These are phyloP conservation scores for Blastocystis sp. DNA, from an alignment of 352 stramenopile genomes.

Conservation along the genomic window DNA sequence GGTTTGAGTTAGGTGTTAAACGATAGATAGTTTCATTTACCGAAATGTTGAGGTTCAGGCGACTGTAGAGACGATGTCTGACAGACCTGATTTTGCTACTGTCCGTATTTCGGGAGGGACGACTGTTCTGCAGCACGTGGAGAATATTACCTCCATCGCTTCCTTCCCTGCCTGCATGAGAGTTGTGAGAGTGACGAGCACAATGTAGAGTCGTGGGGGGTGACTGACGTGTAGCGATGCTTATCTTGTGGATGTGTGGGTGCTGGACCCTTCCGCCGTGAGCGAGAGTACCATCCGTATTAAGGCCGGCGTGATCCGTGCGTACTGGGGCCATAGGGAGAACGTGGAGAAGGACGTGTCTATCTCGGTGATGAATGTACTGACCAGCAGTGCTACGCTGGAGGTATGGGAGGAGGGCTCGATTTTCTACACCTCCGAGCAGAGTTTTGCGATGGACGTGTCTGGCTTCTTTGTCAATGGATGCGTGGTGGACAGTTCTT, in stretches of 20 bases:
- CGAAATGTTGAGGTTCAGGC: neutral
- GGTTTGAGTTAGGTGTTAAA: neutral
- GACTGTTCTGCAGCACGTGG: neutral
- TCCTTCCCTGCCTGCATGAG: neutral
- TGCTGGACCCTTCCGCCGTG: neutral
- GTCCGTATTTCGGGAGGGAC: constrained; percentile 2
- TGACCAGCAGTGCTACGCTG: neutral
- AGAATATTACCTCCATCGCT: neutral
- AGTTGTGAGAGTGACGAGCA: neutral
- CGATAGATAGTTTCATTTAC: neutral
- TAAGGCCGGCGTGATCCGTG: neutral
- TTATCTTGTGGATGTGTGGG: constrained; percentile 29
- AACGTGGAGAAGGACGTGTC: constrained; percentile 27
- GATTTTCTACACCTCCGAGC: neutral
- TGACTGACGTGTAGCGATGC: neutral
- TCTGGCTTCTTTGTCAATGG: neutral
- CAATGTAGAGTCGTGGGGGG: neutral
- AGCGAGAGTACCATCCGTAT: neutral
- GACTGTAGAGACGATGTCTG: neutral
- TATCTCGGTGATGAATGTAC: neutral
- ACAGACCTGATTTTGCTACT: neutral
- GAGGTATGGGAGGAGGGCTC: neutral
- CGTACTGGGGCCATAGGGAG: constrained; percentile 16
- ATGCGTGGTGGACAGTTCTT: neutral
- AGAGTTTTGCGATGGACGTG: neutral